Evolutionary conservation across 306 rosid genomes (phyloP).

Genomic region (Acacia acuminata): DNA sequence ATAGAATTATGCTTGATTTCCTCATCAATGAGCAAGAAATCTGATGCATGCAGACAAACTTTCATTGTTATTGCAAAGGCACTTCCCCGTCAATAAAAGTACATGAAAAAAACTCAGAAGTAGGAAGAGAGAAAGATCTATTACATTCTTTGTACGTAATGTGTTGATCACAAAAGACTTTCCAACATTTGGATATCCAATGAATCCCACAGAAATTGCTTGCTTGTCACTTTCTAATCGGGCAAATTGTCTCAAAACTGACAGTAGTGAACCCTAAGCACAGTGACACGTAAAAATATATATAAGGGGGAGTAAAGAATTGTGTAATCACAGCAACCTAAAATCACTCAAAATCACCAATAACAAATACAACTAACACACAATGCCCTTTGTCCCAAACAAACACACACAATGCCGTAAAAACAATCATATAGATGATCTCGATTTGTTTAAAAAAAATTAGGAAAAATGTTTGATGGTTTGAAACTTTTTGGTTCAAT

Average conservation of each 20-base stretch:
- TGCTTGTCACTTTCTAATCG: constrained; percentile 91
- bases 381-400: neutral
- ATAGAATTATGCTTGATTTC: neutral
- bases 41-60: neutral
- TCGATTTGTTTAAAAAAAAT: neutral
- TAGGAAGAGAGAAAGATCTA: constrained; percentile 22
- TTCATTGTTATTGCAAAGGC: neutral
- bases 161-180: constrained; percentile 95
- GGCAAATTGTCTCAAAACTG: constrained; percentile 89
- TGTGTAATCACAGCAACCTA: neutral
- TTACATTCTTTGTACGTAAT: constrained; percentile 83
- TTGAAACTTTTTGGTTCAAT: neutral
- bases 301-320: constrained; percentile 10
- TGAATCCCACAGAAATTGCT: constrained; percentile 95
- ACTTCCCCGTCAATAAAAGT: neutral
- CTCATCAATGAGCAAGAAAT: neutral
- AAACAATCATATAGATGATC: neutral
- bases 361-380: neutral
- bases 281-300: neutral
- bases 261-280: constrained; percentile 83
- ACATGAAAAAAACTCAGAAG: constrained; percentile 28
- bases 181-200: constrained; percentile 98
- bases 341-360: neutral
- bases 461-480: neutral
- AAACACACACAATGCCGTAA: neutral